Conservation (phyloP, 192 early-diverging fungal genomes). For the Chytriomyces confervae region DNA sequence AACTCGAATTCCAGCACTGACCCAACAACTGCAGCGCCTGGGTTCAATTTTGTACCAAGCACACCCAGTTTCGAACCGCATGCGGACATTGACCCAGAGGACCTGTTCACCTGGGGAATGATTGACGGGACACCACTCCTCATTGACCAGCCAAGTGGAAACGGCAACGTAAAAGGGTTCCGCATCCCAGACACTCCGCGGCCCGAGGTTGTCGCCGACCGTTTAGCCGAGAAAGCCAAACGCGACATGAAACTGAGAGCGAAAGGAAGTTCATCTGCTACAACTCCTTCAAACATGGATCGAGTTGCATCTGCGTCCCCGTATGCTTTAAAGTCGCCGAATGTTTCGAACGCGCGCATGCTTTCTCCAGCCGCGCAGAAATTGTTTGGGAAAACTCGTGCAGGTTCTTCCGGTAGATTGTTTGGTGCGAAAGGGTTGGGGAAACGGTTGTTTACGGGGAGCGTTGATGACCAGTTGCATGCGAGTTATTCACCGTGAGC, state of each 20-base stretch:
- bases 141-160: conserved; percentile 51
- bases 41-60: conserved; percentile 68
- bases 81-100: conserved; percentile 64
- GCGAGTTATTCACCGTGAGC: conserved; percentile 16
- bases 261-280: neutral
- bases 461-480: conserved; percentile 19
- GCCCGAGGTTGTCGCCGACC: conserved; percentile 68
- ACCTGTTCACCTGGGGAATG: conserved; percentile 85
- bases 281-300: no score
- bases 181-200: conserved; percentile 65
- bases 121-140: conserved; percentile 81
- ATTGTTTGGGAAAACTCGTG: neutral
- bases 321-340: neutral
- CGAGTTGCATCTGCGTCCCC: no score
- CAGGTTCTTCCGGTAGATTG: neutral
- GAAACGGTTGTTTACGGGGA: neutral
- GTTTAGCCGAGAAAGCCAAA: conserved; percentile 63
- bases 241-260: conserved; percentile 21
- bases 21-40: conserved; percentile 41
- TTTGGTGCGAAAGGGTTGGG: neutral
- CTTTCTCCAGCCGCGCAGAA: conserved; percentile 17
- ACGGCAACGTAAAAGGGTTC: conserved; percentile 51
- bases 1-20: conserved; percentile 9
- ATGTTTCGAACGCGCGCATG: neutral
- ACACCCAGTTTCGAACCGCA: conserved; percentile 72